Conservation (phyloP, 1,284 basidiomycete species). For the Cystobasidium pallidum region DNA sequence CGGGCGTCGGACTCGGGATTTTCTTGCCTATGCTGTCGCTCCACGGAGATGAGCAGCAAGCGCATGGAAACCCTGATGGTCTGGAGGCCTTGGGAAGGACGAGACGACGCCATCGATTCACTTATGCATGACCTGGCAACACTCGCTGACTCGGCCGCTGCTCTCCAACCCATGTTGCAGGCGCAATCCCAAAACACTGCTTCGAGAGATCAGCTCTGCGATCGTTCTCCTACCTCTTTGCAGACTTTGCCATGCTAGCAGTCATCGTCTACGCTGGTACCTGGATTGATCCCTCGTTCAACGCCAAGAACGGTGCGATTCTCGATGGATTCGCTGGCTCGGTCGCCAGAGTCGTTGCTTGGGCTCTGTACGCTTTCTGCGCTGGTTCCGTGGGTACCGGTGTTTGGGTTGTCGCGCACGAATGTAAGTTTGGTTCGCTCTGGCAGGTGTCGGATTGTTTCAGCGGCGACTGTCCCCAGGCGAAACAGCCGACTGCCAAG, state of each 20-base stretch:
- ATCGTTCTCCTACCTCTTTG: conserved; percentile 79
- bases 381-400: conserved; percentile 90
- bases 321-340: conserved; percentile 54
- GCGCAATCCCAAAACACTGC: conserved; percentile 66
- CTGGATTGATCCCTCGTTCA: conserved; percentile 69
- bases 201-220: conserved; percentile 85
- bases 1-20: neutral
- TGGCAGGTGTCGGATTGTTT: no score
- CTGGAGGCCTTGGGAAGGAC: no score
- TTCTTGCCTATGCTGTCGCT: no score
- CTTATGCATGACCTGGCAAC: no score
- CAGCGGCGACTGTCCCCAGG: no score
- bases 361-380: conserved; percentile 79
- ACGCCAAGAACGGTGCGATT: conserved; percentile 58
- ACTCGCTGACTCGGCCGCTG: no score
- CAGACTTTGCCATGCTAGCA: conserved; percentile 74
- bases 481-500: no score
- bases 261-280: conserved; percentile 71
- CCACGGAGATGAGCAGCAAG: neutral
- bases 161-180: no score
- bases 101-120: no score
- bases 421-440: no score
- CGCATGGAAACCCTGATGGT: no score
- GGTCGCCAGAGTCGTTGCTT: conserved; percentile 69
- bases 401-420: conserved; percentile 78